A percentile compares a stretch with the other conserved stretches of the same genome.
Evolutionary conservation across 352 stramenopile species (phyloP).

Genomic region (Phytophthora rubi): DNA sequence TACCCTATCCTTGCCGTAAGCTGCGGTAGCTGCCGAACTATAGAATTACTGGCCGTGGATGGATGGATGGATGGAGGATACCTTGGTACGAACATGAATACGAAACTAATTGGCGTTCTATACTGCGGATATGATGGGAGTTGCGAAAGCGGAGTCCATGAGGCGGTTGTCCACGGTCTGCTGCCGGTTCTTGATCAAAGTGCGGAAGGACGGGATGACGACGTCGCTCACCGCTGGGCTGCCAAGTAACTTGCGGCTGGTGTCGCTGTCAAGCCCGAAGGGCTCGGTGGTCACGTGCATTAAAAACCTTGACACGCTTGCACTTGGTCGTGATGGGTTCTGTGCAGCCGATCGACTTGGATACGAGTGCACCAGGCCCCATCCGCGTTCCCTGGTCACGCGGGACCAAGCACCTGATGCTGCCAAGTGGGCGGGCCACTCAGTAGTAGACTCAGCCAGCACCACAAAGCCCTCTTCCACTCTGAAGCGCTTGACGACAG

Average conservation of each 20-base stretch:
- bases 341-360: constrained; percentile 11
- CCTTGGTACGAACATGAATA: neutral
- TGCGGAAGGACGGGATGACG: constrained; percentile 29
- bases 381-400: constrained; percentile 28
- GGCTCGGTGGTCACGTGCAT: constrained; percentile 23
- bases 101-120: constrained; percentile 6
- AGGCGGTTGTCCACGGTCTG: constrained; percentile 34
- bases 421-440: constrained; percentile 32
- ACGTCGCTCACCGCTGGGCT: constrained; percentile 30
- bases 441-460: constrained; percentile 26
- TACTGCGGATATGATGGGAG: constrained; percentile 8
- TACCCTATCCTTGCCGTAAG: no score
- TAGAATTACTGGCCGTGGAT: no score
- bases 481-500: constrained; percentile 23
- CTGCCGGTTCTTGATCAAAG: constrained; percentile 26
- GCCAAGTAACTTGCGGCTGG: constrained; percentile 18
- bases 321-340: constrained; percentile 9
- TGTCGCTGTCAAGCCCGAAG: constrained; percentile 18
- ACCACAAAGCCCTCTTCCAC: constrained; percentile 27
- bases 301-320: constrained; percentile 24
- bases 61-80: no score
- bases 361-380: constrained; percentile 24
- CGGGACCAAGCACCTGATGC: constrained; percentile 23
- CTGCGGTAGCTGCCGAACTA: no score
- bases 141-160: constrained; percentile 19